phyloP scores from a whole-genome alignment of 805 yeast species.

The Candida tallmaniae region DNA sequence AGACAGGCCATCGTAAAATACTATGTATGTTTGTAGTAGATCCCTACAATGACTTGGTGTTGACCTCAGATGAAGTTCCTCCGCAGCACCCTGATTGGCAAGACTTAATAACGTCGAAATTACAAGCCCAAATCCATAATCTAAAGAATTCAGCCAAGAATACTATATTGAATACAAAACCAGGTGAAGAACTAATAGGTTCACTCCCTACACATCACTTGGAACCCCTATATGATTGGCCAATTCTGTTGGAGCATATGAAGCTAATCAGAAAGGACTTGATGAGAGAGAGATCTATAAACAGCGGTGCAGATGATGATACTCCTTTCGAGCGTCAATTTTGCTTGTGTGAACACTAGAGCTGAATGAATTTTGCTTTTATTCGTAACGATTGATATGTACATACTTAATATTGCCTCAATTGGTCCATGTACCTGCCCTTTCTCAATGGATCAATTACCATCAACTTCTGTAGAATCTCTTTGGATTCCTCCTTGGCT shows the following conservation, averaged over 20 bases:
- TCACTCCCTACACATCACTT: too few relatives aligned
- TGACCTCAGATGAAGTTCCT: conserved; percentile 28
- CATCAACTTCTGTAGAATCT: conserved; percentile 39
- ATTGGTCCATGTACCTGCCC: conserved; percentile 51
- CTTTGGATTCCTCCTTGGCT: conserved; percentile 25
- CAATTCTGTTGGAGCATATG: conserved; percentile 13
- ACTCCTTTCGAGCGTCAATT: conserved; percentile 17
- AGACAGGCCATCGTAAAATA: conserved; percentile 35
- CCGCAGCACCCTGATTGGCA: conserved; percentile 37
- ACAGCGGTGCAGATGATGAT: conserved; percentile 12
- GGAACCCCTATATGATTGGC: conserved; percentile 2
- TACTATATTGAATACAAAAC: not conserved
- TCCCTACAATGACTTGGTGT: conserved; percentile 25
- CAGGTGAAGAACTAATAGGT: too few relatives aligned
- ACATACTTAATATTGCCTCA: conserved; percentile 7
- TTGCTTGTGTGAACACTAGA: conserved; percentile 31
- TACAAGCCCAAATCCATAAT: not conserved
- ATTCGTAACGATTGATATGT: conserved; percentile 17
- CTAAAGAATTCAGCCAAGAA: not conserved
- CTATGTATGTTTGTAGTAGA: conserved; percentile 37
- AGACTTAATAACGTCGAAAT: conserved; percentile 4
- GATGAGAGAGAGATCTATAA: conserved; percentile 27
- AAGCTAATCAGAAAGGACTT: conserved; percentile 22
- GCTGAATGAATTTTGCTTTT: conserved; percentile 5
- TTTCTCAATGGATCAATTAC: conserved; percentile 61